phyloP scores from a whole-genome alignment of 192 early-diverging fungal species.

The Podila horticola region DNA sequence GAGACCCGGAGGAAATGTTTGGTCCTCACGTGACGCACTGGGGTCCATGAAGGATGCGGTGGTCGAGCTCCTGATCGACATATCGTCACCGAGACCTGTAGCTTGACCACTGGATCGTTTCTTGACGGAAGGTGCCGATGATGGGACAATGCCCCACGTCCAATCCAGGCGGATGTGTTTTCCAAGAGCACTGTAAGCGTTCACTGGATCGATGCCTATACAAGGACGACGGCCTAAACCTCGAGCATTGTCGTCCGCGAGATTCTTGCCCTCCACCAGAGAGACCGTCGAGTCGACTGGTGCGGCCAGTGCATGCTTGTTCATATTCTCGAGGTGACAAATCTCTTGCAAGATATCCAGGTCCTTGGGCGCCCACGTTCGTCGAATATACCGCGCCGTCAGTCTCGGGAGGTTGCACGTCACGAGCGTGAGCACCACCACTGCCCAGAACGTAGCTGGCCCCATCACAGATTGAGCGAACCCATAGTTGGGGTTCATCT shows the following conservation, averaged over 20 bases:
- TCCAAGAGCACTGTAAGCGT: conserved; percentile 1
- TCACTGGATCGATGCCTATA: background rate
- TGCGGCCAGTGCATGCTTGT: background rate
- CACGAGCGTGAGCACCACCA: conserved; percentile 69
- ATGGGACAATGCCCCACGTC: conserved; percentile 5
- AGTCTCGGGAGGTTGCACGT: conserved; percentile 77
- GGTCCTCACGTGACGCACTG: background rate
- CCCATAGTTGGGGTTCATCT: conserved; percentile 65
- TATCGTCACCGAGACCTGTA: background rate
- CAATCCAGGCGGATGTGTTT: background rate
- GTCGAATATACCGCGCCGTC: conserved; percentile 67
- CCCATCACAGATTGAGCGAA: conserved; percentile 68
- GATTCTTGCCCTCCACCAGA: background rate
- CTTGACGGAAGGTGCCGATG: background rate
- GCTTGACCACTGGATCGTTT: background rate
- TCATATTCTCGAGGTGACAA: conserved; percentile 6
- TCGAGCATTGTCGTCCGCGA: background rate
- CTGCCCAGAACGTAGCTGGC: conserved; percentile 76
- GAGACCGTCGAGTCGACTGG: background rate
- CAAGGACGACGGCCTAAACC: background rate
- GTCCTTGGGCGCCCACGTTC: conserved; percentile 64
- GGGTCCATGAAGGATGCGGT: background rate
- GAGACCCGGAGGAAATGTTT: background rate
- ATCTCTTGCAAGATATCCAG: conserved; percentile 69
- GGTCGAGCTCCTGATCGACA: background rate